Base-by-base conservation (phyloP, 768 basidiomycete genomes). In the Butyriboletus loyo region DNA sequence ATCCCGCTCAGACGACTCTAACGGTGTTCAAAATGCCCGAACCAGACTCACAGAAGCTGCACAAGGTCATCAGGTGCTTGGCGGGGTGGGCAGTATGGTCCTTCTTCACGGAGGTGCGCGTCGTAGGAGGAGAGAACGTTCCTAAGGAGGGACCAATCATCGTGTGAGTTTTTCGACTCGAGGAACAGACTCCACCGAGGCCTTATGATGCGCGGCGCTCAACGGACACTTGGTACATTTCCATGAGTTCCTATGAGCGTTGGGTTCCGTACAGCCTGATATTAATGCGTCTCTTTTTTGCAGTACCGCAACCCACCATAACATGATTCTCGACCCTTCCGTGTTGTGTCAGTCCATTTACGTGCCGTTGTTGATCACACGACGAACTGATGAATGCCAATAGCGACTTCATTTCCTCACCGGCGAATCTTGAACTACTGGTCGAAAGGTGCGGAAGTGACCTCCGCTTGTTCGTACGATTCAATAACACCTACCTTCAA, bases 311-410 rank as follows among this genome's bases (percentile, higher is more conserved):
- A 91, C 89, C 4, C 94, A 97, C 66, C 89, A 93, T 63, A 98
- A 97, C 68, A 96, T 95, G 93, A 93, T 92, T 78, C 79, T 96
- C 31, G 92, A 95, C 73, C 90, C 90, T 22, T 83, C 83, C 34
- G 73, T 89, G 50, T 75, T 94, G 19, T 92, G 90, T 93, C 67
- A 68, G 86, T 77, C 45, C 30, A 35, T 52, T 57, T 46, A 52
- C 47, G 49, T 51, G 49, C 54, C 42, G 25, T 47, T 43, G 44
- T 56, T 54, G 46, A 55, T 62, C 50, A 36, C 36, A 27, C 55
- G 50, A 53, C 58, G 53, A 53, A 32, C 52, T 57, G 17, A 53
- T 60, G 48, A 60, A 58, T 50, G 62, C 54, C 46, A 25, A 44
- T 63, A 92, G 90, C 92, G 51, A 84, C 82, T 50, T 84, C 82